These are phyloP conservation scores for Xylariaceae sp. DNA, from an alignment of 2,329 filamentous ascomycete species.

Conservation along the genomic window DNA sequence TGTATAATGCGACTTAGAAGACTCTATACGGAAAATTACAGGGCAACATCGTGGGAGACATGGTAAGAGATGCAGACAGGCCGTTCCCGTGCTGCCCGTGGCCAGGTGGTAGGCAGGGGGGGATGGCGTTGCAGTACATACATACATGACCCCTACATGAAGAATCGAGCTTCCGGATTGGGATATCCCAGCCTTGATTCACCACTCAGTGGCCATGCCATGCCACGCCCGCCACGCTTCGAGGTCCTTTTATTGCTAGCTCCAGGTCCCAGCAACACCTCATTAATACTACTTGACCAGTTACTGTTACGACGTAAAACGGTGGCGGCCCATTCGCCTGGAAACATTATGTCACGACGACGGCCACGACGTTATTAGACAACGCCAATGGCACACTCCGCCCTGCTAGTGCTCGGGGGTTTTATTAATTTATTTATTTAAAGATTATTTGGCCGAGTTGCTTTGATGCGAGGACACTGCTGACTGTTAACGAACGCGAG, in stretches of 20 bases:
- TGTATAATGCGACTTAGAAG: conserved; percentile 15
- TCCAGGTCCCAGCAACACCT: background rate
- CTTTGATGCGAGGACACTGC: background rate
- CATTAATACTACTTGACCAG: too few relatives aligned
- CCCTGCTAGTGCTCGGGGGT: background rate
- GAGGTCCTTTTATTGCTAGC: conserved; percentile 1
- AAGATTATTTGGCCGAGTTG: background rate
- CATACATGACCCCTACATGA: conserved; percentile 6
- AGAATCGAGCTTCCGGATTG: conserved; percentile 19
- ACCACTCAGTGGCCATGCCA: conserved; percentile 1
- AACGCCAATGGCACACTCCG: conserved; percentile 9
- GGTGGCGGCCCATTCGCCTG: conserved; percentile 9
- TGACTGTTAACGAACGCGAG: background rate
- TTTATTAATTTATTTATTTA: background rate
- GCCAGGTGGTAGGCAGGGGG: conserved; percentile 21
- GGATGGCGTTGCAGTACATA: conserved; percentile 13
- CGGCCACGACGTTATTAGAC: background rate
- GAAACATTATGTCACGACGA: conserved; percentile 19
- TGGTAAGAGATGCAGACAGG: conserved; percentile 7
- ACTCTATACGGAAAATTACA: background rate
- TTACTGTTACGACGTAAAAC: conserved; percentile 5
- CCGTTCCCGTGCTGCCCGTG: conserved; percentile 1
- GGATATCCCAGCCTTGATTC: conserved; percentile 9
- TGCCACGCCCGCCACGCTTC: conserved; percentile 11
- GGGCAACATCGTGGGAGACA: conserved; percentile 5